Evolutionary conservation across 2,329 filamentous ascomycete genomes (phyloP).

Genomic region (Knoxdaviesia proteae): DNA sequence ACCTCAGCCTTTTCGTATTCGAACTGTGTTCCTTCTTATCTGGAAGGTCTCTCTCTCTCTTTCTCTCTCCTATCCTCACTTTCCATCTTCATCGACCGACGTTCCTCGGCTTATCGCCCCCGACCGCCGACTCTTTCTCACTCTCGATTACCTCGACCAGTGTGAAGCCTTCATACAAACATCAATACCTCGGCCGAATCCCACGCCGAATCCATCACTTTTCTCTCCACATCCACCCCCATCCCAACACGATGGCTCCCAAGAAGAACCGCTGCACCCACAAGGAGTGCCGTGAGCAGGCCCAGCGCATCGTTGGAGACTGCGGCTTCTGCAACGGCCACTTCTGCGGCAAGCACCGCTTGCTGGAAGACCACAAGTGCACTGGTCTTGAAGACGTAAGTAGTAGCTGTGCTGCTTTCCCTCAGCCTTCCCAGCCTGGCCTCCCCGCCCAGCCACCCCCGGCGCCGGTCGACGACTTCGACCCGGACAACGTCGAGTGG

Average conservation of each 20-base stretch:
- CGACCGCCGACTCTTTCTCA: neutral
- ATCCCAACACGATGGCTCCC: slow-evolving; percentile 31
- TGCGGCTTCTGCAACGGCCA: slow-evolving; percentile 88
- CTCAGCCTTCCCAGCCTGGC: slow-evolving; percentile 4
- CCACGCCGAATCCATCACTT: neutral
- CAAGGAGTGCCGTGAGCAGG: slow-evolving; percentile 71
- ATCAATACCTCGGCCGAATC: neutral
- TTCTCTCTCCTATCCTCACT: neutral
- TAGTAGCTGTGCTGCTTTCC: slow-evolving; percentile 6
- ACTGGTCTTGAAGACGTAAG: slow-evolving; percentile 71
- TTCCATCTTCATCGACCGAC: neutral
- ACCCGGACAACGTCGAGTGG: slow-evolving; percentile 10
- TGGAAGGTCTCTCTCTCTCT: neutral
- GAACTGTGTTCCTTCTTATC: neutral
- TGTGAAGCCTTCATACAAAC: neutral
- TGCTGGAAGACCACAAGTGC: slow-evolving; percentile 90
- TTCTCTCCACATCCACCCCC: slow-evolving; percentile 1
- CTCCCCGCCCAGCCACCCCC: slow-evolving; percentile 3
- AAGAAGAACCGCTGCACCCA: slow-evolving; percentile 73
- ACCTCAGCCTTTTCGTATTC: neutral
- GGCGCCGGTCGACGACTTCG: neutral
- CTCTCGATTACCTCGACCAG: neutral
- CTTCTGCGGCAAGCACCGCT: slow-evolving; percentile 85
- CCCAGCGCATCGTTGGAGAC: slow-evolving; percentile 87
- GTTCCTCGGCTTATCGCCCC: neutral